Percentiles rank a stretch among this genome's conserved stretches.
phyloP scores from a whole-genome alignment of 2,329 filamentous ascomycete species.

The Bipolaris bicolor region DNA sequence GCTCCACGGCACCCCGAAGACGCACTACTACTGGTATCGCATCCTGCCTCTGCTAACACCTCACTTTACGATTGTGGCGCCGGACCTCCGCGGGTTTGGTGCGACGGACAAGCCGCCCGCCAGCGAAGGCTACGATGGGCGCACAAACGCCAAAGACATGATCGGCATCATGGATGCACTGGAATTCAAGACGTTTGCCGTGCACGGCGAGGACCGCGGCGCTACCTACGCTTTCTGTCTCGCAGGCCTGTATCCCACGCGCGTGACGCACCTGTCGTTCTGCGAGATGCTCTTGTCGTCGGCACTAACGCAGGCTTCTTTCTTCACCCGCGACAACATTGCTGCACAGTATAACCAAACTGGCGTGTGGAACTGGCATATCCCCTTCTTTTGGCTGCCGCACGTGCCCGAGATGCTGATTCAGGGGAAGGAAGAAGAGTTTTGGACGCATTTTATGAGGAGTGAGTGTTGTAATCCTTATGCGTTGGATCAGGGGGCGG shows the following conservation, averaged over 20 bases:
- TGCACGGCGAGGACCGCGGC: conserved; percentile 62
- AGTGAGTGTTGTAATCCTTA: conserved; percentile 51
- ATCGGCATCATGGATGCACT: conserved; percentile 39
- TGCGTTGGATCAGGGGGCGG: conserved; percentile 37
- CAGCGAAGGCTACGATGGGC: conserved; percentile 46
- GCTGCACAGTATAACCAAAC: conserved; percentile 27
- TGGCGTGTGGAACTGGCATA: conserved; percentile 33
- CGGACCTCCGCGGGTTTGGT: conserved; percentile 48
- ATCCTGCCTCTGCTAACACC: conserved; percentile 43
- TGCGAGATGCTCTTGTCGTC: conserved; percentile 31
- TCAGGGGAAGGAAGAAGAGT: conserved; percentile 47
- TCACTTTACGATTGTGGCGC: conserved; percentile 48
- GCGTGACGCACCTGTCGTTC: conserved; percentile 27
- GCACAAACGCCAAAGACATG: conserved; percentile 46
- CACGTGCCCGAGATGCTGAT: conserved; percentile 51
- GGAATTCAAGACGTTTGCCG: conserved; percentile 76
- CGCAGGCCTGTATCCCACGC: conserved; percentile 23
- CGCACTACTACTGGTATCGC: conserved; percentile 47
- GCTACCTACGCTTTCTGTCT: conserved; percentile 29
- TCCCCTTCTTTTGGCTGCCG: conserved; percentile 43
- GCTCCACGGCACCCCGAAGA: conserved; percentile 32
- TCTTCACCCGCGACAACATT: conserved; percentile 32
- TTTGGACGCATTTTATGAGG: conserved; percentile 51
- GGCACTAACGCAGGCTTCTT: conserved; percentile 23
- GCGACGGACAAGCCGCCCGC: conserved; percentile 51